These are phyloP conservation scores for Mortierella sp. DNA, from an alignment of 371 early-diverging fungal genomes.

Conservation along the genomic window DNA sequence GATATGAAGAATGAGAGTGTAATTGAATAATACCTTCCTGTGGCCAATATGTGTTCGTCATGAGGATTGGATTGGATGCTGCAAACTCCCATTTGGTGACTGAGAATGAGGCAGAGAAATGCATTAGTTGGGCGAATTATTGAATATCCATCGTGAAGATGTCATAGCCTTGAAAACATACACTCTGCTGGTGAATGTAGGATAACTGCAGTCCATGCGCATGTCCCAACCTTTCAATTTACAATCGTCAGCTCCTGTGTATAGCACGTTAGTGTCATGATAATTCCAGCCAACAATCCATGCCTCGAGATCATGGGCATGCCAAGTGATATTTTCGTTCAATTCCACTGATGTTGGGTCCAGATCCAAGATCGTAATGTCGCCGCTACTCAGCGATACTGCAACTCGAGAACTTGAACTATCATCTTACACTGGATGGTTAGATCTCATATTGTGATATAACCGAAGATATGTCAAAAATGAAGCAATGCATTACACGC, in stretches of 20 bases:
- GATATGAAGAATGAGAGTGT: neutral
- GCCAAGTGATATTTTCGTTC: conserved; percentile 65
- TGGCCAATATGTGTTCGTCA: conserved; percentile 78
- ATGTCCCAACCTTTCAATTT: conserved; percentile 89
- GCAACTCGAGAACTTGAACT: conserved; percentile 57
- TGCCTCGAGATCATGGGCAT: conserved; percentile 91
- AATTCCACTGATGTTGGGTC: conserved; percentile 56
- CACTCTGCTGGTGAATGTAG: conserved; percentile 66
- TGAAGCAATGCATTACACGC: neutral
- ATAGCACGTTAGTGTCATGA: conserved; percentile 75
- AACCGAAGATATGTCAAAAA: neutral
- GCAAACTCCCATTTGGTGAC: conserved; percentile 87
- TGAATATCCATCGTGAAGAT: neutral
- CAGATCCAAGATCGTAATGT: conserved; percentile 61
- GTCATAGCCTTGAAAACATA: conserved; percentile 50
- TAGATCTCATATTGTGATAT: neutral
- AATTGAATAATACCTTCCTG: conserved; percentile 75
- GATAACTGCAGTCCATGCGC: conserved; percentile 62
- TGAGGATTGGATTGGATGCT: conserved; percentile 87
- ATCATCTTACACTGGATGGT: neutral
- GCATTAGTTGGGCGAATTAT: too few species aligned
- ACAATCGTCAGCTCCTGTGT: conserved; percentile 88
- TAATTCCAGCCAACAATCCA: conserved; percentile 93
- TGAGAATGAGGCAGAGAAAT: conserved; percentile 31
- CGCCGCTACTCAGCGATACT: conserved; percentile 80